Evolutionary conservation across 1,284 basidiomycete genomes (phyloP), one percentile per base, ranked within the genome.

Genomic region (Papiliotrema flavescens): DNA sequence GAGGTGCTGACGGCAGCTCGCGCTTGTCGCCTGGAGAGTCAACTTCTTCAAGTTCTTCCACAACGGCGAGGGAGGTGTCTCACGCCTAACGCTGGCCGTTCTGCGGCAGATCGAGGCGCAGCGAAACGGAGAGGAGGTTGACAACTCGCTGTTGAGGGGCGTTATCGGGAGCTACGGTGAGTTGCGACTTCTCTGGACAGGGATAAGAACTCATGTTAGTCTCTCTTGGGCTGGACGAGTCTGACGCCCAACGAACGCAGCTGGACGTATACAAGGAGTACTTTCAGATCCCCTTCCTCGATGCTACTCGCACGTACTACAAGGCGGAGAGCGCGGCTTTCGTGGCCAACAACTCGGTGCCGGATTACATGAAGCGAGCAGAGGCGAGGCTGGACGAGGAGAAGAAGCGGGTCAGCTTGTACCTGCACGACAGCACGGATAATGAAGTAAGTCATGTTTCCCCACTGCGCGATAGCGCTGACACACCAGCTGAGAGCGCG

Each of bases 351-450:
- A 95, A 94, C 76, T 88, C 85, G 45, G 90, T 98, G 35, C 89
- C 92, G 23, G 96, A 98, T 75, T 99, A 98, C 77, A 83, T 99
- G 76, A 93, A 89, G 81, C 95, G 93, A 78, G 96, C 92, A 2
- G 94, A 98, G 71, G 86, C 87, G 65, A 84, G 96, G 28, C 79
- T 98, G 55, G 83, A 86, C 56, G 95, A 99, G 76, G 96, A 99
- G 73, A 91, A 95, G 73, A 90, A 95, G 64, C 85, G 96, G 37
- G 91, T 98, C 37, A 93, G 96, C 73, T 82, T 94, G 52, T 98
- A 97, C 76, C 81, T 98, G 59, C 90, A 98, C 76, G 87, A 85
- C 37, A 85, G 85, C 68, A 95, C 93, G 8, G 84, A 88, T 65
- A 90, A 89, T 76, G 82, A 85, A 24, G 78, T 80, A 48, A 56